Base-by-base conservation (phyloP, 441 rosid species). In the Pelargonium citronellum region DNA sequence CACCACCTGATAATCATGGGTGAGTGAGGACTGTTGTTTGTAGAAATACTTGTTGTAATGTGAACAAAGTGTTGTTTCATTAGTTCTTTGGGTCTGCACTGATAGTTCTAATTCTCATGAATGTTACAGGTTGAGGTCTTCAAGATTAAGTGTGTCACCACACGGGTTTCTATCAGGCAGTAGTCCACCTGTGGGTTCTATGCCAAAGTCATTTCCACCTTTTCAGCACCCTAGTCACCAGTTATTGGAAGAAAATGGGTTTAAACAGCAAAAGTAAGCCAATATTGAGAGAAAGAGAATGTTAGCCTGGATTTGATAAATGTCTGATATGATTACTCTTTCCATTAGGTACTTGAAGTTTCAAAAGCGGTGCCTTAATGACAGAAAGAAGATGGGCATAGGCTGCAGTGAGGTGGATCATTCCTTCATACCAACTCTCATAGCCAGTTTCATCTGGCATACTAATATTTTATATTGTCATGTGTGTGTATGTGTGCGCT, bases 151-250 rank as follows among this genome's bases (percentile, higher is more conserved):
- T 73, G 86, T 79, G 57, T 95, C 97, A 34, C 91, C 97, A 5
- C 97, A 85, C 69, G 83, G 87, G 70, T 61, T 72, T 73, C 91
- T 86, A 67, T 82, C 83, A 68, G 92, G 94, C 46, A 83, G 90
- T 79, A 92, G 96, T 82, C 97, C 97, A 61, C 97, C 96, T 1
- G 92, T 95, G 57, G 99, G 99, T 67, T 95, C 96, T 72, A 78
- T 91, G 80, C 99, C 99, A 67, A 95, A 90, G 78, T 83, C 99
- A 66, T 86, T 95, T 75, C 99, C 96, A 37, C 88, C 76, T 51
- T 95, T 95, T 76, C 97, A 91, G 81, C 99, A 95, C 85, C 97
- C 96, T 12, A 90, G 99, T 79, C 97, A 95, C 85, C 91, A 86
- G 78, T 82, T 95, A 69, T 79, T 95, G 66, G 99, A 95, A 87